These are phyloP conservation scores for Zygosaccharomyces pseudobailii DNA, from an alignment of 1,139 yeast genomes.

Conservation along the genomic window DNA sequence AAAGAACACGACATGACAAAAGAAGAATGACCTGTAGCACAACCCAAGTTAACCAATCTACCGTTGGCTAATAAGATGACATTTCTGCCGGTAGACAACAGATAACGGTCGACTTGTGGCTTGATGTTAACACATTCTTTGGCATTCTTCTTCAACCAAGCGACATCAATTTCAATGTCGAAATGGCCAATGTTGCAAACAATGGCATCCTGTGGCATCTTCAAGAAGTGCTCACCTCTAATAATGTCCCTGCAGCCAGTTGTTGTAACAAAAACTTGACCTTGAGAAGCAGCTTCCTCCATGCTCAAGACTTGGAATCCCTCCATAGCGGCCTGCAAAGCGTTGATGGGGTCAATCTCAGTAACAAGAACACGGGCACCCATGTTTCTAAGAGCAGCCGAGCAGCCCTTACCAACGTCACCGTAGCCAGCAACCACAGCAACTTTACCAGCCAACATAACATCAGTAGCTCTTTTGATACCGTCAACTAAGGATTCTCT, in stretches of 20 bases:
- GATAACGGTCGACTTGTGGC: conserved; percentile 99
- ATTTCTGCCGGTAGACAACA: conserved; percentile 88
- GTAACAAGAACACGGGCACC: conserved; percentile 99
- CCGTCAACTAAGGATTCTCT: conserved; percentile 98
- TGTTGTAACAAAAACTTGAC: conserved; percentile 98
- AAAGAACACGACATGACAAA: conserved; percentile 99
- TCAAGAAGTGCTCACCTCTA: conserved; percentile 78
- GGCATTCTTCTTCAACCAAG: conserved; percentile 94
- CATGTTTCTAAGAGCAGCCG: conserved; percentile 98
- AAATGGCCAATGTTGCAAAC: conserved; percentile 99
- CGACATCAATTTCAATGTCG: conserved; percentile 98
- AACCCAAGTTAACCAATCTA: conserved; percentile 98
- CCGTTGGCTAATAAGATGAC: conserved; percentile 97
- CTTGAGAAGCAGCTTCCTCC: conserved; percentile 89
- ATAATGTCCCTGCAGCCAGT: conserved; percentile 99
- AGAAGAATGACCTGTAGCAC: conserved; percentile 99
- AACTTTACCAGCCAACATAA: conserved; percentile 99
- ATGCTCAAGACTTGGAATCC: conserved; percentile 97
- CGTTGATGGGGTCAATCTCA: conserved; percentile 98
- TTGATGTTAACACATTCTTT: conserved; percentile 90
- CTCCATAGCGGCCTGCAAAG: conserved; percentile 98
- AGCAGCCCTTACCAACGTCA: conserved; percentile 99
- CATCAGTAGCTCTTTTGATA: conserved; percentile 99
- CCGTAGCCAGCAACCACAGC: conserved; percentile 99
- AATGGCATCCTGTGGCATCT: conserved; percentile 99